Evolutionary conservation across 139 green algal species (phyloP), one percentile per base, ranked within the genome.

Genomic region (Pedinophyceae sp.): DNA sequence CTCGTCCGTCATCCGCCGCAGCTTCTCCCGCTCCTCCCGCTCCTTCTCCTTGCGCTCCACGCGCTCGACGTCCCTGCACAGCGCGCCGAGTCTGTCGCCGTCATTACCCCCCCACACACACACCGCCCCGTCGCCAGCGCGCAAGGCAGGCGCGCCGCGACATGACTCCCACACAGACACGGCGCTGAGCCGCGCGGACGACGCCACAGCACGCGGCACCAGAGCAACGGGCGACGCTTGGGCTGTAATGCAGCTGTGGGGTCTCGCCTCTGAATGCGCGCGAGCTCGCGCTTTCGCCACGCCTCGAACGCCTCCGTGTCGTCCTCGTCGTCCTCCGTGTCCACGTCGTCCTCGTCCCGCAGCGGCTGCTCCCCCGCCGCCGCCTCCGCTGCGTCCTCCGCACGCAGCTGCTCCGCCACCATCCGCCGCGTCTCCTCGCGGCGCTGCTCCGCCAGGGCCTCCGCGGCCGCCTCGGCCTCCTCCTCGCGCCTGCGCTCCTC

Each of bases 261-360:
- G n/a, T n/a, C n/a, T n/a, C n/a, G n/a, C n/a, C n/a, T n/a, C n/a
- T n/a, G n/a, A n/a, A 96, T 82, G 26, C 88, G 71, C 20, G 57
- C 57, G 26, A 93, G 50, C 73, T 96, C 87, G 2, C 87, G 67
- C 26, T 29, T 18, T 57, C 86, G 81, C 88, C 88, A 95, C 10
- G 43, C 25, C 58, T 93, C 79, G 64, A 81, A 95, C 27, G 88
- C 80, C 34, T 43, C 67, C 17, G 64, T 68, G 34, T 79, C 72
- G 24, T 91, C 64, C 34, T 81, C 73, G 34, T 91, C 84, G 48
- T 93, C 84, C 56, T 94, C 85, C 2, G 87, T 95, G 62, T 88
- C 77, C 23, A 93, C 77, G 55, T 91, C 83, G 6, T 71, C 71
- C 15, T 54, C 25, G 3, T 58, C 60, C 43, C 62, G 49, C 17